Evolutionary conservation across 129 eudicot genomes (phyloP).

Genomic region (Erigeron canadensis): DNA sequence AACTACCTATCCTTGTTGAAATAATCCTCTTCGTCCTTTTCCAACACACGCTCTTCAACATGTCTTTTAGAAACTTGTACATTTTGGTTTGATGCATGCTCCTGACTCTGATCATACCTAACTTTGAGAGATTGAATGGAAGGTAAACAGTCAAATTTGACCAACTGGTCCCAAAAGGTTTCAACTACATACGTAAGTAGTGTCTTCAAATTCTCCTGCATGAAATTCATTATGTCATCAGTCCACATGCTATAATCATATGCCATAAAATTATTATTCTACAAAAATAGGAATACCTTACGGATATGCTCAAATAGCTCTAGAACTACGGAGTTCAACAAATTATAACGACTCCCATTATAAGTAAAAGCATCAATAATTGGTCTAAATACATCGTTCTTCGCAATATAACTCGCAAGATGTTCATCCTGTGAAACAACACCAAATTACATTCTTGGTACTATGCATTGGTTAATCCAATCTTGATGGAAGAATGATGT

Average conservation of each 20-base stretch:
- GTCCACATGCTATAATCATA: conserved; percentile 10
- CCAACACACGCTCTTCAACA: conserved; percentile 77
- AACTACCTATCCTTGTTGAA: conserved; percentile 84
- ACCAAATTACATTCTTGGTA: neutral
- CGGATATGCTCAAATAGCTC: conserved; percentile 86
- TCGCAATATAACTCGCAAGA: conserved; percentile 68
- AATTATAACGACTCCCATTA: conserved; percentile 84
- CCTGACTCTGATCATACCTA: conserved; percentile 82
- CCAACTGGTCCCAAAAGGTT: conserved; percentile 73
- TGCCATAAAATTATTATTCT: neutral
- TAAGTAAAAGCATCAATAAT: conserved; percentile 72
- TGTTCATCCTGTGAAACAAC: conserved; percentile 75
- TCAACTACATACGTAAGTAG: conserved; percentile 73
- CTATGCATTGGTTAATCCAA: neutral
- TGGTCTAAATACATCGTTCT: conserved; percentile 72
- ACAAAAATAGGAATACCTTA: conserved; percentile 47
- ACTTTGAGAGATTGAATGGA: conserved; percentile 70
- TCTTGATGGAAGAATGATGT: neutral
- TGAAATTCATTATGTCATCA: conserved; percentile 13
- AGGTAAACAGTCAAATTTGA: conserved; percentile 57
- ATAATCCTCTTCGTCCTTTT: conserved; percentile 96
- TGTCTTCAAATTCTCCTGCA: conserved; percentile 74
- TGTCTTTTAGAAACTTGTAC: conserved; percentile 64
- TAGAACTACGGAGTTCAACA: conserved; percentile 84
- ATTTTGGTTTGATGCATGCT: conserved; percentile 46